Evolutionary conservation across 2,329 filamentous ascomycete genomes (phyloP).

Genomic region (Davidsoniella eucalypti): DNA sequence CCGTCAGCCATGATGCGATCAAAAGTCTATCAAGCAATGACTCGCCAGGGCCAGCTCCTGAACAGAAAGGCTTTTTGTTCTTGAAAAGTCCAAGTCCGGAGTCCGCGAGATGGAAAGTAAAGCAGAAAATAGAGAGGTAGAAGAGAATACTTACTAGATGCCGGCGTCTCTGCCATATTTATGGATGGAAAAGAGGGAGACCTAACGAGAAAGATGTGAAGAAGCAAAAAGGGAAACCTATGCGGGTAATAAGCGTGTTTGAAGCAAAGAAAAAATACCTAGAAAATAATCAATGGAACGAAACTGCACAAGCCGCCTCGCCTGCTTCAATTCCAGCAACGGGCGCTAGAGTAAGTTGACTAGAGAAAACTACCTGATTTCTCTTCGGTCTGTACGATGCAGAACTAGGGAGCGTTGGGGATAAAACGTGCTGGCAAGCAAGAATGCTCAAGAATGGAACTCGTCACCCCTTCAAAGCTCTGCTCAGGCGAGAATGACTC

Average conservation of each 20-base stretch:
- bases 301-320: neutral
- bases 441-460: too few relatives aligned
- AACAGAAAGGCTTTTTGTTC: neutral
- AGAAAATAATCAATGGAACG: neutral
- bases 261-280: neutral
- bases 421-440: too few relatives aligned
- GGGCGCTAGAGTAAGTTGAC: too few relatives aligned
- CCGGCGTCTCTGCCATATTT: conserved; percentile 13
- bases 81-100: neutral
- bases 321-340: neutral
- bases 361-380: too few relatives aligned
- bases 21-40: neutral
- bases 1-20: conserved; percentile 6
- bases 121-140: neutral
- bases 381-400: too few relatives aligned
- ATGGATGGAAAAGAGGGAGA: neutral
- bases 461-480: too few relatives aligned
- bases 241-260: too few relatives aligned
- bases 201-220: neutral
- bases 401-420: too few relatives aligned
- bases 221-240: neutral
- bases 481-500: too few relatives aligned
- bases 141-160: conserved; percentile 9
- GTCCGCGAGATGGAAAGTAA: neutral
- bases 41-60: neutral